Conservation (phyloP, 1,284 basidiomycete genomes). For the Chiua sp. region DNA sequence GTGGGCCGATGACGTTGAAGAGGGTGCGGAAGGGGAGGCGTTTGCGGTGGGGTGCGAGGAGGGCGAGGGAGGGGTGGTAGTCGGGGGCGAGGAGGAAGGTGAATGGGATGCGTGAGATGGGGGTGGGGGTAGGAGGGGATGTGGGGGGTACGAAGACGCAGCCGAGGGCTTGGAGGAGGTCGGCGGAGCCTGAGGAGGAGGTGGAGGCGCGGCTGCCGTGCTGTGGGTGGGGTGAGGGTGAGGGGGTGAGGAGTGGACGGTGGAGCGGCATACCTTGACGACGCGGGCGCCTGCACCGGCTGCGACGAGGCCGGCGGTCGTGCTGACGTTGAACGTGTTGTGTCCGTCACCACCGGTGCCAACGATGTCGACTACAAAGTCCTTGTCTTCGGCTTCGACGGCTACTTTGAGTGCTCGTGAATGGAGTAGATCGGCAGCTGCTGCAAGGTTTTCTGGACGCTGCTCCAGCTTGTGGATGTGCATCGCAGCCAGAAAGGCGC, state of each 20-base stretch:
- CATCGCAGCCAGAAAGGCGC: conserved; percentile 83
- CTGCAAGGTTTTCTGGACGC: conserved; percentile 75
- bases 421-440: conserved; percentile 77
- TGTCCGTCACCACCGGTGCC: conserved; percentile 91
- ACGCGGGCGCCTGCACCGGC: conserved; percentile 94
- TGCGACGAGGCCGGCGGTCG: conserved; percentile 93
- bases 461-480: conserved; percentile 79
- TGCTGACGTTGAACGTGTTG: conserved; percentile 98
- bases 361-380: conserved; percentile 77
- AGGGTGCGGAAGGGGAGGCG: conserved; percentile 94
- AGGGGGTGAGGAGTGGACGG: background rate
- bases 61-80: conserved; percentile 89
- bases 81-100: conserved; percentile 94
- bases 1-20: conserved; percentile 95
- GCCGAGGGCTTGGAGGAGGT: conserved; percentile 87
- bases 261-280: conserved; percentile 72
- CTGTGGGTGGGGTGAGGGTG: conserved; percentile 39
- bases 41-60: conserved; percentile 86
- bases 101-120: conserved; percentile 75
- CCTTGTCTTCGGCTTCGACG: conserved; percentile 60
- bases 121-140: conserved; percentile 57
- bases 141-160: conserved; percentile 80
- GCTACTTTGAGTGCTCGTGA: conserved; percentile 66
- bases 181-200: conserved; percentile 94
- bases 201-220: conserved; percentile 95